Evolutionary conservation across 306 rosid species (phyloP).

Genomic region (Argentina anserina): DNA sequence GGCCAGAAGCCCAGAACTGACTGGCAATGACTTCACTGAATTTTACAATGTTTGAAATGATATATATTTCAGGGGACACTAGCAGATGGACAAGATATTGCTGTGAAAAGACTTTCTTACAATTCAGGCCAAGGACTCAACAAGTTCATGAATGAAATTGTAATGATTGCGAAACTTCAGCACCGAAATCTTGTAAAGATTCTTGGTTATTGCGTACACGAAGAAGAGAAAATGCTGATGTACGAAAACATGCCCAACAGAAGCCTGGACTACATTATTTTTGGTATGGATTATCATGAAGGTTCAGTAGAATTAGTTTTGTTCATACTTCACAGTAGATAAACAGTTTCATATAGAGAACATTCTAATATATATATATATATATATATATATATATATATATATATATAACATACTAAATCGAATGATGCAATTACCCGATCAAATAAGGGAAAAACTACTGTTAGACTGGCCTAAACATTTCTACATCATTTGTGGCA

Average conservation of each 20-base stretch:
- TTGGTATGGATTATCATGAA: slow-evolving; percentile 34
- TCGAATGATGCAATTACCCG: slow-evolving; percentile 12
- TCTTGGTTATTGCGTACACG: slow-evolving; percentile 53
- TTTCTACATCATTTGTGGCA: slow-evolving; percentile 22
- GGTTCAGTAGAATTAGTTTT: background rate
- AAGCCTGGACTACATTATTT: slow-evolving; percentile 63
- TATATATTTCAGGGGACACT: slow-evolving; percentile 48
- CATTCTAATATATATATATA: background rate
- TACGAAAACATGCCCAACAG: slow-evolving; percentile 61
- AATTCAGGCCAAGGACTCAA: slow-evolving; percentile 53
- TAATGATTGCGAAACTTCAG: slow-evolving; percentile 57
- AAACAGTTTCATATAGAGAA: background rate
- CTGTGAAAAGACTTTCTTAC: slow-evolving; percentile 56
- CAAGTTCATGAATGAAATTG: slow-evolving; percentile 61
- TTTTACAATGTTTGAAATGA: background rate
- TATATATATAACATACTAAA: background rate
- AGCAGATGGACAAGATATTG: slow-evolving; percentile 43
- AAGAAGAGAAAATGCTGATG: slow-evolving; percentile 44
- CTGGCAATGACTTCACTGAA: background rate
- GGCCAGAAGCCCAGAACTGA: background rate
- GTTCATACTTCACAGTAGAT: background rate
- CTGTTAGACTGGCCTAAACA: slow-evolving; percentile 19
- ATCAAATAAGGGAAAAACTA: background rate
- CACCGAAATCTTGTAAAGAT: slow-evolving; percentile 67
- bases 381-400: background rate